Base-by-base conservation (phyloP, 805 yeast genomes). In the Candida parachauliodes region DNA sequence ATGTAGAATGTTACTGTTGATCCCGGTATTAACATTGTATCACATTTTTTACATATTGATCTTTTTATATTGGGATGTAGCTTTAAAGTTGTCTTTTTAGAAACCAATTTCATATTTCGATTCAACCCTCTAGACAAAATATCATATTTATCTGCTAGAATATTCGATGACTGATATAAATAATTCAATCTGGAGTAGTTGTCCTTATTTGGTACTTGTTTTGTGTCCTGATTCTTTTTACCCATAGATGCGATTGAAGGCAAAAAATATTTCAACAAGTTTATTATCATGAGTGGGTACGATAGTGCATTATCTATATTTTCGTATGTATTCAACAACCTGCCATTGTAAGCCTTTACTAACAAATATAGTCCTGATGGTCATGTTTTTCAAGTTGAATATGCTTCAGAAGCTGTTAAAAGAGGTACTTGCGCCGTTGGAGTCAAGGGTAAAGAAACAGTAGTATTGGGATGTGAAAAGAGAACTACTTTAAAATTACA, bases 351-450 rank as follows among this genome's bases (percentile, higher is more conserved):
- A 28, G 11, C 11, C 22, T 8, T 29, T 50, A 54, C 64, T 59
- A 56, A 70, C 76, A 18, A 15, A 6, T 32, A 9, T 27, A 84
- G 93, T 63, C 98, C 98, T 49, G 98, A 91, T 68, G 98, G 98
- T 43, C 97, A 91, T 61, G 96, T 91, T 59, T 91, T 91, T 73
- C 98, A 93, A 74, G 98, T 93, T 28, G 98, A 93, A 63, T 93
- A 93, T 55, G 98, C 98, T 18, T 74, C 84, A 27, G 98, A 93
- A 60, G 98, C 98, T 0, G 98, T 93, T 31, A 93, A 91, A 59
- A 79, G 98, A 65, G 98, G 98, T 43, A 93, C 98, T 2, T 88
- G 96, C 59, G 96, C 98, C 1, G 96, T 93, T 32, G 98, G 97
- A 28, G 91, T 93, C 42, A 91, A 89, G 60, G 98, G 98, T 37